Conservation (phyloP, 202 grass and related monocot species). For the Cymbopogon flexuosus region DNA sequence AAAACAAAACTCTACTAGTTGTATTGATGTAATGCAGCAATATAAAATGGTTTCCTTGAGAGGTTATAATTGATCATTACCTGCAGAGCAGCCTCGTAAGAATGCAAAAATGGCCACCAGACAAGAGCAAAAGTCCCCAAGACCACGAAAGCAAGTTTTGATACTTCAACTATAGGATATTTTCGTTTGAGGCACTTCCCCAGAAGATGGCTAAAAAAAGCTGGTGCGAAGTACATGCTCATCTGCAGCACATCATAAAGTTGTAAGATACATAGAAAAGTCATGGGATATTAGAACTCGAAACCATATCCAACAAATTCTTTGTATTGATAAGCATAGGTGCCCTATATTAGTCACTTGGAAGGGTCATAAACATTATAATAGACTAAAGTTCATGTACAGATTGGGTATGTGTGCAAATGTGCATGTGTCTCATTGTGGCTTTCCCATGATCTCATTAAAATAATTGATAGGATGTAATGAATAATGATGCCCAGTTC, state of each 20-base stretch:
- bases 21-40: background rate
- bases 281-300: background rate
- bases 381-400: background rate
- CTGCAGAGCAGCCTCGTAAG: constrained; percentile 60
- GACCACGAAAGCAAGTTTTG: constrained; percentile 71
- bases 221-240: constrained; percentile 90
- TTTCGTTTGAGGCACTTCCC: constrained; percentile 73
- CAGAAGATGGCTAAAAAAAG: constrained; percentile 84
- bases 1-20: constrained; percentile 5
- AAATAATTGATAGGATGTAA: constrained; percentile 3
- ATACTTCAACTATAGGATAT: constrained; percentile 57
- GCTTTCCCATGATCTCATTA: background rate
- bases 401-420: background rate
- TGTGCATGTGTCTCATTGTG: background rate
- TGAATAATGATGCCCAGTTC: background rate
- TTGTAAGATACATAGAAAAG: background rate
- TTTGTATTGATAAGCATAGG: background rate
- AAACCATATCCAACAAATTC: background rate
- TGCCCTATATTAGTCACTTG: background rate
- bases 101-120: constrained; percentile 95
- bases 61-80: constrained; percentile 34
- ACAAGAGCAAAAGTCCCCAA: constrained; percentile 75
- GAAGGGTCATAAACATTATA: background rate
- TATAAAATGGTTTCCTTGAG: constrained; percentile 9
- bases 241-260: constrained; percentile 53